Evolutionary conservation across 2,329 filamentous ascomycete genomes (phyloP), one percentile per base, ranked within the genome.

Genomic region (Fusarium succisae): DNA sequence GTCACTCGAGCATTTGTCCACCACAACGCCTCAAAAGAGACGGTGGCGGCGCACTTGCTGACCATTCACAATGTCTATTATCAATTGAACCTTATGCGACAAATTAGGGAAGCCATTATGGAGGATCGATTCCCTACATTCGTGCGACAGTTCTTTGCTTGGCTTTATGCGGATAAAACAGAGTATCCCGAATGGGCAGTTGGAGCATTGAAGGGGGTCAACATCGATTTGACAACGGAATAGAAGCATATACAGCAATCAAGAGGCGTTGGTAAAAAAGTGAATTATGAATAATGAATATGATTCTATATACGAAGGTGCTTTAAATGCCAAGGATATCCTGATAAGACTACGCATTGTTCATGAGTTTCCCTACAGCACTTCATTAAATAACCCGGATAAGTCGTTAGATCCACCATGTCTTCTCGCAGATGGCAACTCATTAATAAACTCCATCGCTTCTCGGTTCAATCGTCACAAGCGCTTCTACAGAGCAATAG

Each of bases 51-150:
- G 22, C 88, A 90, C 80, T 86, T 94, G 30, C 85, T 99, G 62
- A 98, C 94, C 2, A 94, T 98, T 80, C 96, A 99, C 82, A 99
- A 99, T 80, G 94, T 99, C 32, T 94, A 95, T 85, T 98, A 98
- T 80, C 91, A 98, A 81, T 87, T 99, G 61, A 89, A 92, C 69
- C 85, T 99, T 77, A 98, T 98, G 95, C 86, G 88, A 26, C 85
- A 89, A 69, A 89, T 91, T 18, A 89, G 96, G 68, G 87, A 93
- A 71, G 91, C 96, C 22, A 94, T 98, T 71, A 84, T 98, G 13
- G 92, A 92, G 70, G 95, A 98, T 80, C 84, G 86, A 58, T 98
- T 93, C 81, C 95, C 96, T 4, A 88, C 86, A 5, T 97, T 96
- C 78, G 81, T 98, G 70, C 91, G 86, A 75, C 83, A 88, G 39